Evolutionary conservation across 2,329 filamentous ascomycete genomes (phyloP).

Genomic region (Fusarium sp.): DNA sequence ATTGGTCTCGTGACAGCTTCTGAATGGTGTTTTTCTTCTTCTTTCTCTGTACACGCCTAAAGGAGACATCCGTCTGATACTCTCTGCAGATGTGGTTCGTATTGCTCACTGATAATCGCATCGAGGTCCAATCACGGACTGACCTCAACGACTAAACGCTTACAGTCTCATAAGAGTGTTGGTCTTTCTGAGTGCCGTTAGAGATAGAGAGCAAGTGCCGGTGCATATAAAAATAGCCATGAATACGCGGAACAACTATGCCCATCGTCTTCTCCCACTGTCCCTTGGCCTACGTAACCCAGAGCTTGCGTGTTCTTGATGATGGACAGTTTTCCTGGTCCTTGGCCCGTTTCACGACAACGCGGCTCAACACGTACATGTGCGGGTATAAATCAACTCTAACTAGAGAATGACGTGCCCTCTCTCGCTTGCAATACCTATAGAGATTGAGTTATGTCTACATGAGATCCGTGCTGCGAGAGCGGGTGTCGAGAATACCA

Average conservation of each 20-base stretch:
- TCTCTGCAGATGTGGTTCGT: background rate
- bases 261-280: background rate
- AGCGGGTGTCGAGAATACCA: constrained; percentile 10
- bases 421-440: constrained; percentile 21
- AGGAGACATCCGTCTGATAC: background rate
- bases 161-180: background rate
- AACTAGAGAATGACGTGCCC: constrained; percentile 20
- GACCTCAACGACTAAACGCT: background rate
- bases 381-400: background rate
- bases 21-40: background rate
- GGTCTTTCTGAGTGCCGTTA: background rate
- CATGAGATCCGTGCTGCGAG: constrained; percentile 23
- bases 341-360: constrained; percentile 32
- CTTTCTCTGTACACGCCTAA: background rate
- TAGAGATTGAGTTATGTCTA: constrained; percentile 23
- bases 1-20: background rate
- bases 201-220: background rate
- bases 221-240: background rate
- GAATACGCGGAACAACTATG: background rate
- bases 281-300: constrained; percentile 22
- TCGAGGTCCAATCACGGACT: background rate
- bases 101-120: background rate
- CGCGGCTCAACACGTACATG: constrained; percentile 22
- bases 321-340: background rate
- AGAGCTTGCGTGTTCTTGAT: background rate